Conservation (phyloP, 2,329 filamentous ascomycete genomes). For the Monosporascus sp. region DNA sequence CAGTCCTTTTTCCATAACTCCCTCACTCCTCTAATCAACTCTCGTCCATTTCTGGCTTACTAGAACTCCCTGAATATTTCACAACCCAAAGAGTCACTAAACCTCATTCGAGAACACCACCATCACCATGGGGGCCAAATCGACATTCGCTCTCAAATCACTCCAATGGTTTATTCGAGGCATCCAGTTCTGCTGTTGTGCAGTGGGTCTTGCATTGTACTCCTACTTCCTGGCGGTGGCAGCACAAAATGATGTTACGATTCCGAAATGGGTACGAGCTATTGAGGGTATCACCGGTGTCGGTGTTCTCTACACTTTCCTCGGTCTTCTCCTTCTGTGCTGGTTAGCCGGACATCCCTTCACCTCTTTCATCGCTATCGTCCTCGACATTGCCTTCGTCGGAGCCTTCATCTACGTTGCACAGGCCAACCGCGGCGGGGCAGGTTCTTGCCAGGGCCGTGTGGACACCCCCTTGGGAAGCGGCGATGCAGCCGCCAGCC, state of each 20-base stretch:
- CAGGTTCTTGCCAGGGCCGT: constrained; percentile 53
- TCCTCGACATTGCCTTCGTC: constrained; percentile 72
- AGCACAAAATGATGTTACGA: constrained; percentile 56
- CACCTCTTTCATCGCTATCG: constrained; percentile 66
- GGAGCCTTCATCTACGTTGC: constrained; percentile 80
- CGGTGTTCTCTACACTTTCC: constrained; percentile 67
- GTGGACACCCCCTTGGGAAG: constrained; percentile 66
- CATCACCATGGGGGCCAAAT: constrained; percentile 49
- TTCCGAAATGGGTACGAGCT: constrained; percentile 62
- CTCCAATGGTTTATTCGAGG: constrained; percentile 66
- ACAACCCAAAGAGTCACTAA: not conserved
- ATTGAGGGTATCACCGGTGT: constrained; percentile 74
- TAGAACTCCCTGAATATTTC: not conserved
- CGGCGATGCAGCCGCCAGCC: constrained; percentile 48
- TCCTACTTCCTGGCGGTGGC: constrained; percentile 79
- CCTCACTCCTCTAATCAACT: not conserved
- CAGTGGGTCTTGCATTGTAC: constrained; percentile 72
- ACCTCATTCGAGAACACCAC: not conserved
- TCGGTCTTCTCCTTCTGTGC: constrained; percentile 70
- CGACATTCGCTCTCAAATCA: constrained; percentile 60
- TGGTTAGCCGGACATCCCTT: constrained; percentile 70
- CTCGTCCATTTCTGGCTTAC: not conserved
- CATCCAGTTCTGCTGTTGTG: constrained; percentile 67
- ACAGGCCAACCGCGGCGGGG: constrained; percentile 64
- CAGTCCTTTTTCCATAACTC: not conserved